Conservation (phyloP, 2,329 filamentous ascomycete species). For the Lasiodiplodia hormozganensis region DNA sequence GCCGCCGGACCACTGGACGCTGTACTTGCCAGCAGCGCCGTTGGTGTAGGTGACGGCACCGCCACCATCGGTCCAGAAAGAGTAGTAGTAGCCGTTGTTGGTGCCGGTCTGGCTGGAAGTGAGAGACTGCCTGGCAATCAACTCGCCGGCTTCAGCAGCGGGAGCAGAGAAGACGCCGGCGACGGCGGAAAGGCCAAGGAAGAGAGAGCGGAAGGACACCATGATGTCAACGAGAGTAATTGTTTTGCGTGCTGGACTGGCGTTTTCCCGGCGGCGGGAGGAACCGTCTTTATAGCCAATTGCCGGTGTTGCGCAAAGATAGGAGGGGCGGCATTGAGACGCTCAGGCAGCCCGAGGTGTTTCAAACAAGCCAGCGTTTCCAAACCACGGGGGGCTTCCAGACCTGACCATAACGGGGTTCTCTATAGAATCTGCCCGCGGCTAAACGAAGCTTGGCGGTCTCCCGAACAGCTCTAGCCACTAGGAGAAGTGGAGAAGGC, state of each 20-base stretch:
- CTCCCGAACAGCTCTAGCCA: constrained; percentile 8
- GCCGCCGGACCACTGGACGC: constrained; percentile 57
- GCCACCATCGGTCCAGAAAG: constrained; percentile 65
- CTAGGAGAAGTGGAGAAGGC: constrained; percentile 8
- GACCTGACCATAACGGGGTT: neutral
- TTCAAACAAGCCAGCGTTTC: constrained; percentile 8
- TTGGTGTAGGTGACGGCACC: constrained; percentile 63
- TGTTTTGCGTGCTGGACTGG: neutral
- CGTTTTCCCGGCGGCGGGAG: neutral
- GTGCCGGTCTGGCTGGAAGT: constrained; percentile 56
- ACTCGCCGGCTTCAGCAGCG: constrained; percentile 36
- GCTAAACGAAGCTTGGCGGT: constrained; percentile 20
- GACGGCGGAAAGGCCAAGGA: constrained; percentile 46
- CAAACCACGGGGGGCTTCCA: constrained; percentile 9
- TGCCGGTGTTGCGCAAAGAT: neutral
- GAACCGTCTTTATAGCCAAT: constrained; percentile 4
- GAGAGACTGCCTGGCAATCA: constrained; percentile 50
- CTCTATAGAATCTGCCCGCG: constrained; percentile 11
- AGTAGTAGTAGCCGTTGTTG: constrained; percentile 66
- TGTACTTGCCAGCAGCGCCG: constrained; percentile 58
- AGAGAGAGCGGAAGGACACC: constrained; percentile 50
- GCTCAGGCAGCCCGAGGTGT: constrained; percentile 5
- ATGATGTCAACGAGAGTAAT: constrained; percentile 36
- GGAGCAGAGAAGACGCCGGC: constrained; percentile 47
- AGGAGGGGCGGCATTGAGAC: constrained; percentile 4